Evolutionary conservation across 2,329 filamentous ascomycete genomes (phyloP), one percentile per base, ranked within the genome.

Genomic region (Ophiostoma ulmi): DNA sequence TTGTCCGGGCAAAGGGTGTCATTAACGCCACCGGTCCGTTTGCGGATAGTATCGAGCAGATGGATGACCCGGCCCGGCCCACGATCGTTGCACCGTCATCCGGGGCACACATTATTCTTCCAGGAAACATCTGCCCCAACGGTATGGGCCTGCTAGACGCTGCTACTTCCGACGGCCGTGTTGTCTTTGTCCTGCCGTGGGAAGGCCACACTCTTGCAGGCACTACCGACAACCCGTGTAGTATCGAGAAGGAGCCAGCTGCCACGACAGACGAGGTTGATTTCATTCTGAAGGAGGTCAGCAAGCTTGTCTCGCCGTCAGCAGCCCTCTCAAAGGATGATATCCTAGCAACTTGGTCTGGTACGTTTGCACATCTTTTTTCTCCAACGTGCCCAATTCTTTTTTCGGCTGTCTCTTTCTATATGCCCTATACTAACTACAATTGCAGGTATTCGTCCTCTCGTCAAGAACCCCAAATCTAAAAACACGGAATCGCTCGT

Each of bases 131-230:
- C 80, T 91, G 89, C 78, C 91, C 92, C 69, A 86, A 89, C 70
- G 88, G 91, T 77, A 94, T 94, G 89, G 91, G 91, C 73, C 83
- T 95, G 68, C 91, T 95, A 74, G 91, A 94, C 75, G 91, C 92
- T 2, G 86, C 87, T 58, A 93, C 92, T 3, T 94, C 91, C 0
- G 91, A 95, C 76, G 91, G 91, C n/a, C 88, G 91, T 76, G 91
- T 95, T 74, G 91, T 95, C 76, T 95, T 95, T 83, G 93, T 95
- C 79, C 83, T 95, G 69, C 91, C 91, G 8, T 95, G 91, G 91
- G 90, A 94, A 79, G 91, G 91, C 70, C 92, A 92, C 82, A 94
- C 92, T 7, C 91, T 95, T 73, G 91, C 92, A 68, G 91, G 91
- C 75, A 94, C 91, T 17, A 95, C 91, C 2, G 91, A 95, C 76